A percentile compares a stretch with the other conserved stretches of the same genome.
These are phyloP conservation scores for Komagataella ulmi DNA, from an alignment of 805 yeast species.

Conservation along the genomic window DNA sequence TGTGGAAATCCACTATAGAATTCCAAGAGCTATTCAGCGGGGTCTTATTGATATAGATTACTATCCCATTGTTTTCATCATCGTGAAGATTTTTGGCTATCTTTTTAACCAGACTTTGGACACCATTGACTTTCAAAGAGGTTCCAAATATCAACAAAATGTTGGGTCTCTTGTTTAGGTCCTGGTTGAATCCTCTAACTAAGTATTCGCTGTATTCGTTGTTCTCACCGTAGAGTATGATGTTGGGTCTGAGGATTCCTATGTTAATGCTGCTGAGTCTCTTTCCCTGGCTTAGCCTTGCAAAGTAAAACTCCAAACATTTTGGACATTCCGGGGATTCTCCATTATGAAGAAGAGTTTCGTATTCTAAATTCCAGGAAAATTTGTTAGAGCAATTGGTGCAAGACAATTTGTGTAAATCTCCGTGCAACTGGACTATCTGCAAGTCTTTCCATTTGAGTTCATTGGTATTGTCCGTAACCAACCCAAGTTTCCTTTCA, in stretches of 20 bases:
- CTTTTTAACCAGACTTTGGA: constrained; percentile 59
- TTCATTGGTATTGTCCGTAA: constrained; percentile 36
- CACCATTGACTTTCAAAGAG: constrained; percentile 83
- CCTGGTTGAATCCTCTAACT: constrained; percentile 55
- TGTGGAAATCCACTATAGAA: constrained; percentile 63
- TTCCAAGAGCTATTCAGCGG: constrained; percentile 54
- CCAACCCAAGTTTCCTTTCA: constrained; percentile 57
- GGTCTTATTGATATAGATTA: constrained; percentile 64
- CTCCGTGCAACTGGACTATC: constrained; percentile 88
- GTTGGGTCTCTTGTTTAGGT: constrained; percentile 59
- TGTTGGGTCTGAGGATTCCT: constrained; percentile 78
- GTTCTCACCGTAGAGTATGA: constrained; percentile 86
- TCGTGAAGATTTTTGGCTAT: constrained; percentile 61
- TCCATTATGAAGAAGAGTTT: constrained; percentile 39
- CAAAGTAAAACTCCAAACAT: constrained; percentile 44
- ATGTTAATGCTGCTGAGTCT: constrained; percentile 55
- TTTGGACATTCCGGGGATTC: constrained; percentile 64
- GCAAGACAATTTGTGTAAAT: constrained; percentile 64
- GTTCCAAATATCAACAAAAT: constrained; percentile 85
- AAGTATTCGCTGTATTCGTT: constrained; percentile 81
- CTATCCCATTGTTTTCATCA: constrained; percentile 53
- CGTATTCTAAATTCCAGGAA: constrained; percentile 48
- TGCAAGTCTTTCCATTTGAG: constrained; percentile 46
- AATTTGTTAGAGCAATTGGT: constrained; percentile 48
- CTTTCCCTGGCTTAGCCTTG: constrained; percentile 56